Conservation (phyloP, 1,284 basidiomycete genomes). For the Puccinia triticina region DNA sequence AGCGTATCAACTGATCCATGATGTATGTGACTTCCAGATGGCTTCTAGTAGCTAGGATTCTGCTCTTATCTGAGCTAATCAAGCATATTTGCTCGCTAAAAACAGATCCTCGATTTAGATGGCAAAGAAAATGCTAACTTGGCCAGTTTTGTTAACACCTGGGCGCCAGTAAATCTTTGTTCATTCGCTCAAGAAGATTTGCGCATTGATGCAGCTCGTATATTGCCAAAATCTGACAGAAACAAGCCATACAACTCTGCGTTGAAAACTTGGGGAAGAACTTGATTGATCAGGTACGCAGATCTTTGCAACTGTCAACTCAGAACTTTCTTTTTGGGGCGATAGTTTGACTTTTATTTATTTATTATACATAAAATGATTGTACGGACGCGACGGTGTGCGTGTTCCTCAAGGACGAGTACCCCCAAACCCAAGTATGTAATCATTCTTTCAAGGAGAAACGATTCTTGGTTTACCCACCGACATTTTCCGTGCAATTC, state of each 20-base stretch:
- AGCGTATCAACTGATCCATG: constrained; percentile 74
- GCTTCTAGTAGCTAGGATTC: not conserved
- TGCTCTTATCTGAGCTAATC: not conserved
- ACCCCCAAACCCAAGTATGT: constrained; percentile 42
- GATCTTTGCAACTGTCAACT: not conserved
- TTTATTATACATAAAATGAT: not conserved
- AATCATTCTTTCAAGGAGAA: not conserved
- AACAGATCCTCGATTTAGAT: constrained; percentile 72
- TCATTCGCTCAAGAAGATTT: not conserved
- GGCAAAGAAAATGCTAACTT: constrained; percentile 78
- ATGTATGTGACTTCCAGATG: constrained; percentile 59
- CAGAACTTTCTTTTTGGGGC: not conserved
- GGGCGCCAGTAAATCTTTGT: constrained; percentile 64
- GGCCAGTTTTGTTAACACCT: constrained; percentile 67
- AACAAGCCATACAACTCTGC: constrained; percentile 72
- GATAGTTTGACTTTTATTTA: too few relatives aligned
- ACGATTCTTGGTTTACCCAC: not conserved
- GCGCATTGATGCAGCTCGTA: not conserved
- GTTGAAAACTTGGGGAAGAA: constrained; percentile 75
- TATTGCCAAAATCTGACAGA: constrained; percentile 48
- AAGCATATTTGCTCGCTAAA: not conserved
- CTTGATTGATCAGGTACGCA: constrained; percentile 87
- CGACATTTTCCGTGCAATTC: constrained; percentile 32
- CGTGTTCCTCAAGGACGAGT: constrained; percentile 8
- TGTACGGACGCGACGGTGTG: too few relatives aligned